Evolutionary conservation across 2,329 filamentous ascomycete species (phyloP), one percentile per base, ranked within the genome.

Genomic region (Hypoxylon sp.): DNA sequence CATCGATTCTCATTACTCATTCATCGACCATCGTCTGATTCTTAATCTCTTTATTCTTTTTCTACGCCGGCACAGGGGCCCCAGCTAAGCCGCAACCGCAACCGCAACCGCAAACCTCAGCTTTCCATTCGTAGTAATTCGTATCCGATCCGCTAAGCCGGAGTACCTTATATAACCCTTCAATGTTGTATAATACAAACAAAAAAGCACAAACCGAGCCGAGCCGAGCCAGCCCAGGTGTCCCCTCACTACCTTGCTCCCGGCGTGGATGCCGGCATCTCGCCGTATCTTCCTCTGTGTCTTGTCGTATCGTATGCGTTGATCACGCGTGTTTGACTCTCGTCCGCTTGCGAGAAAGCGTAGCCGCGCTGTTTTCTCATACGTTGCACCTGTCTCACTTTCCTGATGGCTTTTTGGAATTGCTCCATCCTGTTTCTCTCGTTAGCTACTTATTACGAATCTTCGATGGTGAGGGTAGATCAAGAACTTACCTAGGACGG

Each of bases 321-420:
- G 77, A 99, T 86, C 70, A 99, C 93, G 74, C 95, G 88, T 73
- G 95, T 97, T 83, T 98, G 96, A 75, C 91, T 93, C 81, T 99
- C 96, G 79, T 99, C 96, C 65, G 95, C 97, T 82, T 98, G 94
- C 74, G 93, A 97, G 82, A 99, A 99, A 69, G 96, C 96, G 78
- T 99, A 99, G 35, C 96, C 96, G 77, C 96, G 92, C 83, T 99
- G 96, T 83, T 99, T 99, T 79, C 96, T 93, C 96, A 98, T 99
- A 71, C 96, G 92, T 83, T 98, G 96, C 44, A 98, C 96, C 82
- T 99, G 96, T 56, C 96, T 90, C 58, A 99, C 96, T 83, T 99
- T 99, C 76, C 96, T 92, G 77, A 99, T 98, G 21, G 96, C 96
- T 82, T 99, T 99, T 83, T 99, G 96, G 86, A 99, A 99, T 82